These are phyloP conservation scores for Cladosporium sp. DNA, from an alignment of 2,329 filamentous ascomycete species.

Conservation along the genomic window DNA sequence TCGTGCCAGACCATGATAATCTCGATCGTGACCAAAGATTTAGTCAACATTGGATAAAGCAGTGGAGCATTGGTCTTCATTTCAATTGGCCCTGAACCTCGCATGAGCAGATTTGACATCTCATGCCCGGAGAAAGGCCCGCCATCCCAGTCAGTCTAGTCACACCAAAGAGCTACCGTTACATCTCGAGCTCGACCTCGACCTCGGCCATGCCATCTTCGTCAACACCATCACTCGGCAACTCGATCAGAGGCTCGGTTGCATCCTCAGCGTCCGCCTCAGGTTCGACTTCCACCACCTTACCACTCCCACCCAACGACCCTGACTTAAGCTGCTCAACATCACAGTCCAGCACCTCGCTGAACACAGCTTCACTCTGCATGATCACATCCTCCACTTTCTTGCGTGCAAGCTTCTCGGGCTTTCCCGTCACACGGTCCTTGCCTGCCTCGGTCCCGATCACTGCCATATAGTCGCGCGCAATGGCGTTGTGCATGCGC, in stretches of 20 bases:
- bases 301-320: neutral
- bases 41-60: neutral
- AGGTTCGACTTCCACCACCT: neutral
- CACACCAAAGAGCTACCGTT: neutral
- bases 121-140: neutral
- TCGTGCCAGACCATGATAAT: neutral
- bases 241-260: neutral
- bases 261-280: slow-evolving; percentile 22
- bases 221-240: neutral
- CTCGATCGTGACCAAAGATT: neutral
- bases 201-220: neutral
- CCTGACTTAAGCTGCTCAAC: slow-evolving; percentile 23
- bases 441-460: slow-evolving; percentile 30
- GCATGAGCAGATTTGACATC: neutral
- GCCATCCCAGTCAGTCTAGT: neutral
- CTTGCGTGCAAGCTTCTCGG: slow-evolving; percentile 28
- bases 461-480: slow-evolving; percentile 42
- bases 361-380: slow-evolving; percentile 25
- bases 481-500: slow-evolving; percentile 45
- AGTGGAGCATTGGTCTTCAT: neutral
- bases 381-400: slow-evolving; percentile 28
- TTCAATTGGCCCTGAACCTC: neutral
- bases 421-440: slow-evolving; percentile 24
- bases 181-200: neutral
- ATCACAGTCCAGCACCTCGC: slow-evolving; percentile 25